Base-by-base conservation (phyloP, 805 yeast genomes). In the Candida tibetensis region DNA sequence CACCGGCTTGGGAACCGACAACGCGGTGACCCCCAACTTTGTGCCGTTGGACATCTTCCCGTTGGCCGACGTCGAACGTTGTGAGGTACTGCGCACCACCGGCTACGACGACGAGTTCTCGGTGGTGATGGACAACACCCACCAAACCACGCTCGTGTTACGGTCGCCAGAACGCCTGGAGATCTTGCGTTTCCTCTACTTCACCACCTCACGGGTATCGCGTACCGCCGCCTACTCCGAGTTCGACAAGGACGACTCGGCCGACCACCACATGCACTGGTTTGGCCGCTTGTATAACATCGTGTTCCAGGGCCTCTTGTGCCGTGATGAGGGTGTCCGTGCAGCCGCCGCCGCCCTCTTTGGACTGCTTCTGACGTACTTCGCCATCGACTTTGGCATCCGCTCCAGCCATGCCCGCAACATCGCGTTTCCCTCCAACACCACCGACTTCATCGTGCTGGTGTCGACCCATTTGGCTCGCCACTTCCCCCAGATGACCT, bases 111-210 rank as follows among this genome's bases (percentile, higher is more conserved):
- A 58, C 30, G 73, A 68, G 42, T 69, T 69, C 37, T 59, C 69
- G 1, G 52, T 69, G 4, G 52, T 46, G 28, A 53, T 67, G 36
- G 54, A 49, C 34, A 45, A 47, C 31, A 58, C 57, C 16, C 44
- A 48, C 22, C 58, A 51, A 16, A 48, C 65, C 2, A n/a, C n/a
- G n/a, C n/a, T n/a, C n/a, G 58, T 60, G 2, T 46, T 69, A 16
- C 51, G 59, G 26, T 62, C 72, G 1, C 48, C 55, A 3, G 71
- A 66, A 34, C 47, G 70, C 38, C 64, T 48, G 52, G 91, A 84
- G 48, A 81, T 85, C n/a, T 72, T 85, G 60, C 68, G 89, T 47
- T 75, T 83, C 44, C 57, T 85, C 28, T 81, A 82, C 48, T 82
- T 81, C 49, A 76, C 88, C 0, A 78, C 82, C 38, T 79, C 79